Percentiles rank a stretch among this genome's conserved stretches.
Conservation (phyloP, 352 stramenopile genomes). For the Pythium periplocum region DNA sequence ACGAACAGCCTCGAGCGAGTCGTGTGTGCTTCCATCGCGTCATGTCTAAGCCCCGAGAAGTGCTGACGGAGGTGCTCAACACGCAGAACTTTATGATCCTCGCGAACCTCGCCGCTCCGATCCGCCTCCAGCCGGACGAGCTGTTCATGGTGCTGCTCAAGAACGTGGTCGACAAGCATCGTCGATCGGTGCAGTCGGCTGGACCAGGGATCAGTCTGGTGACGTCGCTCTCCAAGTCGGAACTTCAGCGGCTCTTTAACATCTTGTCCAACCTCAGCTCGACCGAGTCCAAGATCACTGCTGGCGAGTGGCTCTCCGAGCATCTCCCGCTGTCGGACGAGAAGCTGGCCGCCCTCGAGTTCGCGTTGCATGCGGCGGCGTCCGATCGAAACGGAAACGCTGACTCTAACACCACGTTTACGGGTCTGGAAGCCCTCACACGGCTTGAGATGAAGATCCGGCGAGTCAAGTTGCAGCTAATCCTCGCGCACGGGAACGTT, state of each 20-base stretch:
- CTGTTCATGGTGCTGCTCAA: constrained; percentile 73
- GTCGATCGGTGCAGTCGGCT: background rate
- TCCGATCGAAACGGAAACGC: constrained; percentile 3
- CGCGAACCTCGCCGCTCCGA: constrained; percentile 36
- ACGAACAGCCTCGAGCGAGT: background rate
- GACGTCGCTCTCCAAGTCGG: constrained; percentile 11
- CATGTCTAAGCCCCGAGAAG: constrained; percentile 49
- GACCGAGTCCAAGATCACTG: constrained; percentile 20
- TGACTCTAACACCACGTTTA: constrained; percentile 11
- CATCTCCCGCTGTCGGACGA: constrained; percentile 17
- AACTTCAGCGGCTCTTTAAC: constrained; percentile 18
- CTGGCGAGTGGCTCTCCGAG: constrained; percentile 23
- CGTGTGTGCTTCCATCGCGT: constrained; percentile 64
- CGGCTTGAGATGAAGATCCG: constrained; percentile 19
- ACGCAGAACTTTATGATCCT: constrained; percentile 47
- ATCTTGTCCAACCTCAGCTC: constrained; percentile 21
- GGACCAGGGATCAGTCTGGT: background rate
- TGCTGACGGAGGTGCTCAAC: constrained; percentile 38
- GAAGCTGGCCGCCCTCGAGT: constrained; percentile 24
- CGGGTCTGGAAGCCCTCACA: constrained; percentile 16
- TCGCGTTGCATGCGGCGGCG: constrained; percentile 15
- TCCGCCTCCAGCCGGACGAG: constrained; percentile 63
- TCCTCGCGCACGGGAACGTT: constrained; percentile 13
- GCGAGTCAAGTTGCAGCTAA: constrained; percentile 17
- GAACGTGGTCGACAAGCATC: constrained; percentile 37